Conservation (phyloP, 345 rosid genomes). For the Theobroma cacao region DNA sequence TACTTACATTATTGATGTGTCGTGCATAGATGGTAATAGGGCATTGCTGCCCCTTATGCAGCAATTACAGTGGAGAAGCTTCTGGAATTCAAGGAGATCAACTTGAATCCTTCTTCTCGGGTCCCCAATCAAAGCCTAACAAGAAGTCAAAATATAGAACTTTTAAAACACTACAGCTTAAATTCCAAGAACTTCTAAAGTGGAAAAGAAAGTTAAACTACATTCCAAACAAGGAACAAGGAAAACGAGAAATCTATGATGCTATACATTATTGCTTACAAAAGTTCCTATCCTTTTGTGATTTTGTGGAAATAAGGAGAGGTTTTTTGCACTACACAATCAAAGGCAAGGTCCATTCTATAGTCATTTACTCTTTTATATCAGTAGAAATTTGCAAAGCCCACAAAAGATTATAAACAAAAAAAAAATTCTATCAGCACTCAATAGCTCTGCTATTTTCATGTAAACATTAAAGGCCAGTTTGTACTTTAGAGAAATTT, state of each 20-base stretch:
- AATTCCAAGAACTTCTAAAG: constrained; percentile 4
- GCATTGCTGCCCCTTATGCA: constrained; percentile 45
- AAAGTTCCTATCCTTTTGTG: background rate
- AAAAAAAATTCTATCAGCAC: background rate
- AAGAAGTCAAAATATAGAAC: background rate
- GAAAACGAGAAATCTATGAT: background rate
- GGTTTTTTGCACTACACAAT: background rate
- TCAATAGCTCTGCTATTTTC: background rate
- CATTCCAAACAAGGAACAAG: background rate
- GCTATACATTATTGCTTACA: background rate
- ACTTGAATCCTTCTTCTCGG: constrained; percentile 84
- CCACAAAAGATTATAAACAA: background rate
- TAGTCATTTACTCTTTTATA: background rate
- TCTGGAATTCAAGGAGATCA: constrained; percentile 75
- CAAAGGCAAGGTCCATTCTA: background rate
- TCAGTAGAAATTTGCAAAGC: background rate
- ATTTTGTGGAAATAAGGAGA: background rate
- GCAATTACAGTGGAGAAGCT: constrained; percentile 63
- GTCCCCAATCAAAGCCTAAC: constrained; percentile 85
- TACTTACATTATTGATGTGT: constrained; percentile 86
- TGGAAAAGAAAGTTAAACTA: background rate
- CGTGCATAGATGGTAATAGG: constrained; percentile 70
- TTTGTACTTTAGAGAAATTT: background rate
- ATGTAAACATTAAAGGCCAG: background rate
- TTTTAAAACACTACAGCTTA: background rate